Conservation (phyloP, 768 basidiomycete species). For the Baorangia bicolor region DNA sequence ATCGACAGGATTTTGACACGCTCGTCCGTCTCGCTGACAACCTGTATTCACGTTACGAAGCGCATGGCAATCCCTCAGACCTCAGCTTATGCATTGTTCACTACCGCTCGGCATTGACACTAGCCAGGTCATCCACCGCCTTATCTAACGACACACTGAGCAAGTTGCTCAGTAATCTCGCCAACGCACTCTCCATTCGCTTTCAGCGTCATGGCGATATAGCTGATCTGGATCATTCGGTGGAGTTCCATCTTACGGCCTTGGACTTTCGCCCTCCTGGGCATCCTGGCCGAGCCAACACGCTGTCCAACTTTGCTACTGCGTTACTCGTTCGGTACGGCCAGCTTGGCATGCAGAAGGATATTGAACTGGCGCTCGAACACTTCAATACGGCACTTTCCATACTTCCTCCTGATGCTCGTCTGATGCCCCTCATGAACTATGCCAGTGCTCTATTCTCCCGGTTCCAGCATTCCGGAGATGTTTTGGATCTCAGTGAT, state of each 20-base stretch:
- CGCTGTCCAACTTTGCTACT: slow-evolving; percentile 31
- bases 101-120: slow-evolving; percentile 27
- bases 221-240: slow-evolving; percentile 28
- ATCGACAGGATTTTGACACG: slow-evolving; percentile 20
- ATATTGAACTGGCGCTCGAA: slow-evolving; percentile 31
- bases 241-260: slow-evolving; percentile 27
- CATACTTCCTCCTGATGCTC: slow-evolving; percentile 17
- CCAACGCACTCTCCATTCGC: slow-evolving; percentile 26
- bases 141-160: slow-evolving; percentile 22
- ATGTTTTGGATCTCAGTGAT: slow-evolving; percentile 19
- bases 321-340: slow-evolving; percentile 29
- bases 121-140: slow-evolving; percentile 16
- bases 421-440: slow-evolving; percentile 26
- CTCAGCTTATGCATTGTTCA: slow-evolving; percentile 27
- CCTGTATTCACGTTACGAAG: slow-evolving; percentile 26
- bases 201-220: slow-evolving; percentile 27
- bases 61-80: slow-evolving; percentile 19
- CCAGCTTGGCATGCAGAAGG: slow-evolving; percentile 18
- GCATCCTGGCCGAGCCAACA: slow-evolving; percentile 24
- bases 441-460: slow-evolving; percentile 31
- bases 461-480: slow-evolving; percentile 24
- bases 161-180: slow-evolving; percentile 30
- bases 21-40: slow-evolving; percentile 26
- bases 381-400: slow-evolving; percentile 23
- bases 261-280: slow-evolving; percentile 27